phyloP scores from a whole-genome alignment of 2,329 filamentous ascomycete species.

The Cladosporium colombiae region DNA sequence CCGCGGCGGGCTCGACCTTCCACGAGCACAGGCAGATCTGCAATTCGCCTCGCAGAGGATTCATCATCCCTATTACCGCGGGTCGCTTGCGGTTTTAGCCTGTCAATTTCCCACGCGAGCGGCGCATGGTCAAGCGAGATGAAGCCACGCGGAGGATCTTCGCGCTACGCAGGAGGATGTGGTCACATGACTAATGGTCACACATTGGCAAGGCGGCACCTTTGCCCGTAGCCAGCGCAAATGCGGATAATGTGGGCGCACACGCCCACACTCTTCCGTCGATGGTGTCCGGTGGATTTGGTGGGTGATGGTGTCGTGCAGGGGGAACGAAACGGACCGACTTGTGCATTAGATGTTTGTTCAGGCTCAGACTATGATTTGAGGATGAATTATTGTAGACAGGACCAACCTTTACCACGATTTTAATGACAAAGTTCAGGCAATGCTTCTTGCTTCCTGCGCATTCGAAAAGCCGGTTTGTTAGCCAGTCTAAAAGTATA shows the following conservation, averaged over 20 bases:
- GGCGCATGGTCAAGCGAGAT: conserved; percentile 18
- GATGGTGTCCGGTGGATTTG: background rate
- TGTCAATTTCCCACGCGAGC: conserved; percentile 17
- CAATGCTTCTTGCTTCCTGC: background rate
- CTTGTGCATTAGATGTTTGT: background rate
- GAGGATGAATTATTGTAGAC: background rate
- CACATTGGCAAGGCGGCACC: background rate
- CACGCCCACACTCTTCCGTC: background rate
- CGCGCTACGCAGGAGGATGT: background rate
- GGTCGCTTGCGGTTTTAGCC: conserved; percentile 8
- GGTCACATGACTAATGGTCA: conserved; percentile 9
- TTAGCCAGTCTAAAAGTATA: background rate
- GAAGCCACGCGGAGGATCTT: conserved; percentile 13
- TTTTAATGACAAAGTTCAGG: conserved; percentile 7
- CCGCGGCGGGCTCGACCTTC: background rate
- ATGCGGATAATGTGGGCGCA: background rate
- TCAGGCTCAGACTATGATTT: background rate
- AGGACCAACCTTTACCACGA: background rate
- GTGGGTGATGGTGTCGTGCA: background rate
- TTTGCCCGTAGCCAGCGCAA: background rate
- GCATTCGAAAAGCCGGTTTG: background rate
- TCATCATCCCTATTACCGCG: background rate
- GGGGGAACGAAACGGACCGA: background rate
- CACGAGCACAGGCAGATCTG: conserved; percentile 7
- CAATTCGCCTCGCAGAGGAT: background rate